These are phyloP conservation scores for Heliamphora exappendiculata DNA, from an alignment of 148 eudicot genomes.

Conservation along the genomic window DNA sequence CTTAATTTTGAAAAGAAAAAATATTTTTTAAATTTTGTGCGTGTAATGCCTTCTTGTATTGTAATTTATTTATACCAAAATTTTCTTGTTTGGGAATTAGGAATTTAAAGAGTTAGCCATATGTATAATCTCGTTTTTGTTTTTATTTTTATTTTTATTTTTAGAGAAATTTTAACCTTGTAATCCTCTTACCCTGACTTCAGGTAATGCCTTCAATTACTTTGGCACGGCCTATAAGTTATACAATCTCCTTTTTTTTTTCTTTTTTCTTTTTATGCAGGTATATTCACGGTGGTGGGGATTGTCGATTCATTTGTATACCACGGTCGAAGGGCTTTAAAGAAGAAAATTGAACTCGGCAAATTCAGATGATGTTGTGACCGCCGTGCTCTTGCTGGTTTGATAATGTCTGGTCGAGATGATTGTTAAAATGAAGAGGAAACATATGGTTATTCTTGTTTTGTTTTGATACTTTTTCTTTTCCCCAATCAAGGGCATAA, in stretches of 20 bases:
- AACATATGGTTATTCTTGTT: neutral
- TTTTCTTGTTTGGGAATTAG: neutral
- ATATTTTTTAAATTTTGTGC: too few relatives aligned
- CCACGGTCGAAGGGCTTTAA: constrained; percentile 63
- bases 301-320: constrained; percentile 76
- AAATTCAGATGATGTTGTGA: constrained; percentile 37
- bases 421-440: neutral
- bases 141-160: too few relatives aligned
- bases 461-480: neutral
- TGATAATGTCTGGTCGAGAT: neutral
- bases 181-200: neutral
- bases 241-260: neutral
- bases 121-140: too few relatives aligned
- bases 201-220: neutral
- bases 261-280: constrained; percentile 30
- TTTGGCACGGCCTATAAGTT: neutral
- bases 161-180: too few relatives aligned
- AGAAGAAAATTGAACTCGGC: constrained; percentile 53
- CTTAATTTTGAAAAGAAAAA: neutral
- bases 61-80: neutral
- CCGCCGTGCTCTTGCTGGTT: neutral
- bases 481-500: neutral
- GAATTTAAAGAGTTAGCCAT: neutral
- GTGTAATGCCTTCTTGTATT: neutral
- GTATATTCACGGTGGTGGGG: constrained; percentile 76